phyloP scores from a whole-genome alignment of 768 basidiomycete genomes.

The Hydnomerulius pinastri region DNA sequence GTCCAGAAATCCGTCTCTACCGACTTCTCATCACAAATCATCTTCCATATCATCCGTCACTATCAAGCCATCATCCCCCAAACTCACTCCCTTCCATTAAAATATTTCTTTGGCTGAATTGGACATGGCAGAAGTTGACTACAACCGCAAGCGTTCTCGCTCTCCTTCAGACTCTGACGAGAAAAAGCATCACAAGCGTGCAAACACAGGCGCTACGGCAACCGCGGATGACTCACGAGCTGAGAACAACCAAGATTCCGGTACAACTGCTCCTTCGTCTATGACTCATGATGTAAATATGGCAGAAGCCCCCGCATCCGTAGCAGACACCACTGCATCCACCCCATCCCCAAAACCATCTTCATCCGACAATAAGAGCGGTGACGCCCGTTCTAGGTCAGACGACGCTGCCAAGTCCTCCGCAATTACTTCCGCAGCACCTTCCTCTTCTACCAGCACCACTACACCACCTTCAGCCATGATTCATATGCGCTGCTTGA shows the following conservation, averaged over 20 bases:
- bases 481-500: conserved; percentile 97
- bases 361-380: conserved; percentile 44
- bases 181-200: conserved; percentile 79
- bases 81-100: conserved; percentile 35
- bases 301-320: conserved; percentile 45
- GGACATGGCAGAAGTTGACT: conserved; percentile 86
- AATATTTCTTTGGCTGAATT: conserved; percentile 50
- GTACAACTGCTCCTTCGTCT: conserved; percentile 39
- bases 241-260: conserved; percentile 47
- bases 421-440: conserved; percentile 47
- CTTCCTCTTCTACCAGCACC: conserved; percentile 50
- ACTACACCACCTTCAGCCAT: conserved; percentile 67
- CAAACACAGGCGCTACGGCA: conserved; percentile 73
- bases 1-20: conserved; percentile 49
- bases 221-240: conserved; percentile 62
- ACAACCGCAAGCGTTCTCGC: conserved; percentile 83
- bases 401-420: conserved; percentile 42
- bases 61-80: conserved; percentile 47
- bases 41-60: conserved; percentile 40
- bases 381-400: conserved; percentile 37
- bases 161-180: conserved; percentile 82
- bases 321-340: conserved; percentile 51
- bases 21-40: conserved; percentile 39
- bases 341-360: conserved; percentile 56
- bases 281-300: conserved; percentile 63